These are phyloP conservation scores for Endogone sp. DNA, from an alignment of 192 early-diverging fungal species.

Conservation along the genomic window DNA sequence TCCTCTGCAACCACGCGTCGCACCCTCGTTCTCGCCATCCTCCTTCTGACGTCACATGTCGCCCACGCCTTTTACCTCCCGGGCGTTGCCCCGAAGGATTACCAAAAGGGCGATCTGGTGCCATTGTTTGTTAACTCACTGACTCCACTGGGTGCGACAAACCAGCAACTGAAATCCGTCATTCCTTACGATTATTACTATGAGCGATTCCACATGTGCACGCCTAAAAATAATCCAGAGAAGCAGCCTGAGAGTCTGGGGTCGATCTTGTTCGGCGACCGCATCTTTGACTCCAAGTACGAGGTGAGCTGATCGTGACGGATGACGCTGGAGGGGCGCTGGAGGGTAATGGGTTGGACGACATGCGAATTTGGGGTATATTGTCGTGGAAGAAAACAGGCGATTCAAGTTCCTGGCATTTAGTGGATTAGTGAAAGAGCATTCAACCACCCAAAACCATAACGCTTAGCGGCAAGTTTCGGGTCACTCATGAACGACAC, in stretches of 20 bases:
- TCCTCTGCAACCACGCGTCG: too few relatives aligned
- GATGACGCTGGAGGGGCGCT: too few relatives aligned
- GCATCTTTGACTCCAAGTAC: slow-evolving; percentile 80
- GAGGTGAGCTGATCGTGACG: too few relatives aligned
- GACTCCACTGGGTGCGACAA: slow-evolving; percentile 73
- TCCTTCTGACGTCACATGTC: too few relatives aligned
- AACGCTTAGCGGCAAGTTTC: too few relatives aligned
- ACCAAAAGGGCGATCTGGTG: slow-evolving; percentile 61
- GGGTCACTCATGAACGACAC: too few relatives aligned
- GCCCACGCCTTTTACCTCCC: slow-evolving; percentile 85
- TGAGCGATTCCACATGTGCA: slow-evolving; percentile 83
- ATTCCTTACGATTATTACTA: slow-evolving; percentile 90
- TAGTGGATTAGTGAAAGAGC: too few relatives aligned
- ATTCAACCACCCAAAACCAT: too few relatives aligned
- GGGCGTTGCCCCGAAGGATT: slow-evolving; percentile 90
- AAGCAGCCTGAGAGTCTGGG: slow-evolving; percentile 80
- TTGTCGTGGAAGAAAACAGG: slow-evolving; percentile 55
- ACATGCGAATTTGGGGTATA: slow-evolving; percentile 35
- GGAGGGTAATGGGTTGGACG: too few relatives aligned
- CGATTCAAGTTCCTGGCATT: slow-evolving; percentile 67
- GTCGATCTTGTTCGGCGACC: slow-evolving; percentile 93
- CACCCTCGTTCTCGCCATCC: too few relatives aligned
- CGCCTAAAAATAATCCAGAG: slow-evolving; percentile 58
- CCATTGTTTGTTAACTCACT: slow-evolving; percentile 84
- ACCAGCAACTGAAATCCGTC: slow-evolving; percentile 64